Conservation (phyloP, 106 monocot species). For the Apostasia shenzhenica region DNA sequence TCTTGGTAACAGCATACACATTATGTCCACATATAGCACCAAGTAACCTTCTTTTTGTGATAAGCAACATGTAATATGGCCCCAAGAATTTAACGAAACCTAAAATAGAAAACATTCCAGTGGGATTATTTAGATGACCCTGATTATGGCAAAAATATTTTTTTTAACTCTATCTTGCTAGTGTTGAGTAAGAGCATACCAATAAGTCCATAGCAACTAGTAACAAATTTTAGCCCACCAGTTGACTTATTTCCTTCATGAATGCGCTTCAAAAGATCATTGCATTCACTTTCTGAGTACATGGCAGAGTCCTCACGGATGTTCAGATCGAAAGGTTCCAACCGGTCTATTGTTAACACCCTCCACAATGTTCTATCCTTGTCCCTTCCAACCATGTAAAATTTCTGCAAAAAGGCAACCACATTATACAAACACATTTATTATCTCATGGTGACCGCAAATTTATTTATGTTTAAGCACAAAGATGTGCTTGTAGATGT, state of each 20-base stretch:
- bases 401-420: conserved; percentile 39
- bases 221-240: conserved; percentile 82
- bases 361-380: conserved; percentile 55
- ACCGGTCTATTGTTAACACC: conserved; percentile 67
- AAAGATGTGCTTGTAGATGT: no score
- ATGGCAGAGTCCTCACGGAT: conserved; percentile 58
- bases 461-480: background rate
- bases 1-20: conserved; percentile 66
- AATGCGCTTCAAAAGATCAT: conserved; percentile 56
- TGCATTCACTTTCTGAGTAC: conserved; percentile 49
- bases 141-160: conserved; percentile 1
- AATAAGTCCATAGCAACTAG: conserved; percentile 88
- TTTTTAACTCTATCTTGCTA: no score
- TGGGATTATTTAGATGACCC: background rate
- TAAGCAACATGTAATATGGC: conserved; percentile 78
- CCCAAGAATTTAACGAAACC: conserved; percentile 78
- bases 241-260: conserved; percentile 64
- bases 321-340: conserved; percentile 61
- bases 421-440: background rate
- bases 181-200: conserved; percentile 35
- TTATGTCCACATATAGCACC: conserved; percentile 65
- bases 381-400: conserved; percentile 90
- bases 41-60: conserved; percentile 56
- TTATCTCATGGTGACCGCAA: background rate
- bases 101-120: conserved; percentile 11